phyloP scores from a whole-genome alignment of 106 monocot genomes.

The Cymbidium sinense region DNA sequence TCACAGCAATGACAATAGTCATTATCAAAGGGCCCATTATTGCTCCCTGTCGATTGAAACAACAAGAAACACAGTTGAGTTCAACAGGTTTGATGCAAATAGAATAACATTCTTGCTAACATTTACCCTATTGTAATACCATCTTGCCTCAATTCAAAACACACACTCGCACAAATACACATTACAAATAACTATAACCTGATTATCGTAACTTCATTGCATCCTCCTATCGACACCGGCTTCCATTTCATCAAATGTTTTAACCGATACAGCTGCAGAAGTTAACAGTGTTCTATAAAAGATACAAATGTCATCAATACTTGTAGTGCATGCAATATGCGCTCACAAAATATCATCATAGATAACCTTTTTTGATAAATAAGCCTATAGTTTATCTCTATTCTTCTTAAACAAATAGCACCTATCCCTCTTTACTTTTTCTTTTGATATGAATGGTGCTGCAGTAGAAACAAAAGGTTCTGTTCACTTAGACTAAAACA shows the following conservation, averaged over 20 bases:
- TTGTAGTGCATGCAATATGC: no score
- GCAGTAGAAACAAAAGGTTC: neutral
- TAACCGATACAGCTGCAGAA: neutral
- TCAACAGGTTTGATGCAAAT: neutral
- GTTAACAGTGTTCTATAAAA: no score
- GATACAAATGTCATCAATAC: no score
- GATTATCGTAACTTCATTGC: neutral
- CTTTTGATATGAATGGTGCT: no score
- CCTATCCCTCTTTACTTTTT: no score
- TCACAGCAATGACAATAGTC: slow-evolving; percentile 72
- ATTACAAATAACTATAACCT: neutral
- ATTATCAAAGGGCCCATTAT: slow-evolving; percentile 92
- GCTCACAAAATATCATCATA: no score
- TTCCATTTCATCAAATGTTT: neutral
- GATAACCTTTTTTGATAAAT: no score
- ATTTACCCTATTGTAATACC: neutral
- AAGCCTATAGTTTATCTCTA: no score
- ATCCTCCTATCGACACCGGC: neutral
- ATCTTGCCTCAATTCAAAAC: neutral
- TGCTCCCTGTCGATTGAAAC: slow-evolving; percentile 55
- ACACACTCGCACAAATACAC: neutral
- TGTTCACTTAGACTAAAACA: no score
- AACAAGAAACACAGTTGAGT: neutral
- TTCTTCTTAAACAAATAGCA: no score
- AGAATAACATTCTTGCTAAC: neutral